A percentile compares a stretch with the other conserved stretches of the same genome.
Conservation (phyloP, 176 grass and related monocot genomes). For the Aegilops tauschii region DNA sequence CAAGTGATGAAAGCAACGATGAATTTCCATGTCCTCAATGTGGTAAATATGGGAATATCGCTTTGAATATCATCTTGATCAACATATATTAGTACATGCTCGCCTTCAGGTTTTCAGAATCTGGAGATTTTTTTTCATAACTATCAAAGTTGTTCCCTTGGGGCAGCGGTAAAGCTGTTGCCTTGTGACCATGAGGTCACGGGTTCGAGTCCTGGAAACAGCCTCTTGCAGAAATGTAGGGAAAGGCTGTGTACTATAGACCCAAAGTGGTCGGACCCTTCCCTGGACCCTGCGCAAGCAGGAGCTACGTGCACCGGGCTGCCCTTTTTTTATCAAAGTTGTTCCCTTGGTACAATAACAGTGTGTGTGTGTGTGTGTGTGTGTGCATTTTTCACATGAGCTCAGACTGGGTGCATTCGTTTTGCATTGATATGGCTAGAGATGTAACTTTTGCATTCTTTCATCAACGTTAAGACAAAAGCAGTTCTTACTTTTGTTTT, state of each 20-base stretch:
- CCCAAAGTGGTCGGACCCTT: no score
- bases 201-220: no score
- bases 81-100: conserved; percentile 7
- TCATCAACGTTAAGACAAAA: neutral
- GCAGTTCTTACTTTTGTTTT: neutral
- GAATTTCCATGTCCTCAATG: conserved; percentile 82
- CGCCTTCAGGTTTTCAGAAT: neutral
- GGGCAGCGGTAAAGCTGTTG: no score
- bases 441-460: neutral
- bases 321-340: neutral
- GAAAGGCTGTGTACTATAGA: no score
- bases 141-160: neutral
- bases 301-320: no score
- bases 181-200: no score
- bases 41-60: conserved; percentile 33
- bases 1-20: conserved; percentile 41
- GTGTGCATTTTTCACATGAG: neutral
- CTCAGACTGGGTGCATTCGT: neutral
- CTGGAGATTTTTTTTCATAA: neutral
- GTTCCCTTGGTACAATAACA: neutral
- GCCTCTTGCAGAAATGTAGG: no score
- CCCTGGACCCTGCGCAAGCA: no score
- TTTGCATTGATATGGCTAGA: neutral
- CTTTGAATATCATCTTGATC: conserved; percentile 8
- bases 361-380: neutral